Percentiles rank a stretch among this genome's conserved stretches.
Evolutionary conservation across 1,284 basidiomycete species (phyloP).

Genomic region (Papiliotrema terrestris): DNA sequence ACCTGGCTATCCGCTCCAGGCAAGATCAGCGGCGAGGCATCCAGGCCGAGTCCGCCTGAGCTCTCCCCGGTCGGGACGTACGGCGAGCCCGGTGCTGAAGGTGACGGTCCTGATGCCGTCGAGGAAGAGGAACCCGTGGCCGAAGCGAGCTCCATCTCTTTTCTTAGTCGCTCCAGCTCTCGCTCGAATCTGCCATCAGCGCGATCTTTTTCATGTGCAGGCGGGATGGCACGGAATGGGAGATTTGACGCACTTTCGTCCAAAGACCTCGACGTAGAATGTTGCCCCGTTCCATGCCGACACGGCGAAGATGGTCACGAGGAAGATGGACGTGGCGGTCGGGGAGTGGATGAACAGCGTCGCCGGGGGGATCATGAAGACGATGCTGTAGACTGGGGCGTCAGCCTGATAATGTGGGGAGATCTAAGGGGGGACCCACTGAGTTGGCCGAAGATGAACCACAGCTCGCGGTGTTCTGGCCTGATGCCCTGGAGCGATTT

Average conservation of each 20-base stretch:
- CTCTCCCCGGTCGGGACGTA: slow-evolving; percentile 3
- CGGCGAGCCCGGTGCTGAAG: slow-evolving; percentile 9
- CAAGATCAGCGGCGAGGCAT: slow-evolving; percentile 34
- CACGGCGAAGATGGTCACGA: slow-evolving; percentile 74
- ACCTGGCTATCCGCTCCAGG: slow-evolving; percentile 17
- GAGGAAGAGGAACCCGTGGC: slow-evolving; percentile 17
- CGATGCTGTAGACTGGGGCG: slow-evolving; percentile 68
- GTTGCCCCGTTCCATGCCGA: slow-evolving; percentile 57
- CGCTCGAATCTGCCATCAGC: slow-evolving; percentile 69
- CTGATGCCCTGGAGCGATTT: slow-evolving; percentile 61
- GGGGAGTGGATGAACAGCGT: slow-evolving; percentile 71
- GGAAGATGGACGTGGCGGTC: slow-evolving; percentile 68
- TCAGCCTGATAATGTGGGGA: slow-evolving; percentile 1
- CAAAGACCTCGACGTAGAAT: slow-evolving; percentile 89
- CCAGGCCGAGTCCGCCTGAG: slow-evolving; percentile 14
- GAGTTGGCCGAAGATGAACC: slow-evolving; percentile 83
- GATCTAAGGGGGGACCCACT: slow-evolving; percentile 52
- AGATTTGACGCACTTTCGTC: slow-evolving; percentile 69
- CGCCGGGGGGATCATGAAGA: slow-evolving; percentile 77
- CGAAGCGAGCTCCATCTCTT: slow-evolving; percentile 57
- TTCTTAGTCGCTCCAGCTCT: slow-evolving; percentile 79
- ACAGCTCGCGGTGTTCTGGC: slow-evolving; percentile 61
- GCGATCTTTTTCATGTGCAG: neutral
- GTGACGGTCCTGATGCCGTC: slow-evolving; percentile 6
- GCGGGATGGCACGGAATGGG: neutral